These are phyloP conservation scores for Scheffersomyces titani DNA, from an alignment of 1,139 yeast species.

Conservation along the genomic window DNA sequence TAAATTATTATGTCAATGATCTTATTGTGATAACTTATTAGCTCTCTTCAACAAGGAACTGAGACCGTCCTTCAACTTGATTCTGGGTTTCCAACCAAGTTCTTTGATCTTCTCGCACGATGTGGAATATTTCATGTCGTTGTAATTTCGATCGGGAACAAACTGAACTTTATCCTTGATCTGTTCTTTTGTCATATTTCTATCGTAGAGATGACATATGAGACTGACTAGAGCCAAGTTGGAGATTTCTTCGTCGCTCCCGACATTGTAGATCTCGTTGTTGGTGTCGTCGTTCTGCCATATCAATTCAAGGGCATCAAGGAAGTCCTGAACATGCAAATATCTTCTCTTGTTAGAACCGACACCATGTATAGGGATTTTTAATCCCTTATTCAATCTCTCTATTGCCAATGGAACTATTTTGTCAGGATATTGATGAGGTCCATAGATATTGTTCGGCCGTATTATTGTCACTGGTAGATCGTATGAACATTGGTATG, in stretches of 20 bases:
- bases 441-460: constrained; percentile 60
- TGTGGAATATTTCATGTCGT: constrained; percentile 50
- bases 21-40: not conserved
- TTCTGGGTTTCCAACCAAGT: constrained; percentile 52
- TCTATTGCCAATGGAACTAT: constrained; percentile 41
- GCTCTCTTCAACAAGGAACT: constrained; percentile 6
- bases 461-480: constrained; percentile 48
- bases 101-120: constrained; percentile 32
- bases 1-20: too few relatives aligned
- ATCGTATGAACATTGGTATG: constrained; percentile 47
- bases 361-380: constrained; percentile 46
- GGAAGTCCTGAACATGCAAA: constrained; percentile 51
- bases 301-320: constrained; percentile 40
- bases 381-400: constrained; percentile 20
- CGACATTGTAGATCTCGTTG: constrained; percentile 46
- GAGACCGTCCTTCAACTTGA: constrained; percentile 37
- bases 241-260: constrained; percentile 45
- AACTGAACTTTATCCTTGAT: constrained; percentile 23
- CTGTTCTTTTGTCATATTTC: constrained; percentile 1
- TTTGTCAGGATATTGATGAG: constrained; percentile 58
- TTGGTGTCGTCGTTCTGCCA: constrained; percentile 16
- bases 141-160: constrained; percentile 51
- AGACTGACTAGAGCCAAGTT: constrained; percentile 34
- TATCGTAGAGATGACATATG: constrained; percentile 20
- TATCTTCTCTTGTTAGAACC: constrained; percentile 50